Evolutionary conservation across 2,329 filamentous ascomycete genomes (phyloP).

Genomic region (Penicillium sp.): DNA sequence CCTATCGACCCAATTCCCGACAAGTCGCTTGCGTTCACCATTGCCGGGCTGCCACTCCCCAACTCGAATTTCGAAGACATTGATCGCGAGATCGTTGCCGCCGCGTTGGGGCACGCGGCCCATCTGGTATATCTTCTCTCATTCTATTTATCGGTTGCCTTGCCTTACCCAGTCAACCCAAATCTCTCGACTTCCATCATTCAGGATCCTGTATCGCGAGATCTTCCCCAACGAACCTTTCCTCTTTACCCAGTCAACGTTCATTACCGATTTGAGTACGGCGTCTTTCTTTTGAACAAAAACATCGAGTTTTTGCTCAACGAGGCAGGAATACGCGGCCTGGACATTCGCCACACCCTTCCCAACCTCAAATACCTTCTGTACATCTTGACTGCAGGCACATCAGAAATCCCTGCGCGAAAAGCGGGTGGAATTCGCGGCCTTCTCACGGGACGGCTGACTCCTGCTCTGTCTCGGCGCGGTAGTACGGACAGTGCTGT

Average conservation of each 20-base stretch:
- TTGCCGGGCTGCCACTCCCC: slow-evolving; percentile 72
- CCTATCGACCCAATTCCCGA: slow-evolving; percentile 67
- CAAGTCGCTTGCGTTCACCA: slow-evolving; percentile 74
- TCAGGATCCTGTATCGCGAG: slow-evolving; percentile 65
- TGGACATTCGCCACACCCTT: slow-evolving; percentile 87
- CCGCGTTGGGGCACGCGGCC: slow-evolving; percentile 76
- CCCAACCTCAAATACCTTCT: slow-evolving; percentile 92
- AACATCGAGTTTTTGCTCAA: slow-evolving; percentile 72
- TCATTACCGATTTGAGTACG: slow-evolving; percentile 92
- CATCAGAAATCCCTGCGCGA: slow-evolving; percentile 56
- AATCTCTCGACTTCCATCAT: slow-evolving; percentile 73
- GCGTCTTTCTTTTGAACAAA: slow-evolving; percentile 94
- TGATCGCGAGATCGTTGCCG: slow-evolving; percentile 67
- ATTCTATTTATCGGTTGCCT: slow-evolving; percentile 72
- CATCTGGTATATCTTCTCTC: slow-evolving; percentile 73
- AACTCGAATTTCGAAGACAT: slow-evolving; percentile 73
- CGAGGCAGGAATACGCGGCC: slow-evolving; percentile 68
- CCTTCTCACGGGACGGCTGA: slow-evolving; percentile 40
- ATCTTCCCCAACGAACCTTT: slow-evolving; percentile 63
- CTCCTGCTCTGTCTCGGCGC: slow-evolving; percentile 39
- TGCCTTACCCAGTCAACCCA: slow-evolving; percentile 75
- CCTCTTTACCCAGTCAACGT: slow-evolving; percentile 74
- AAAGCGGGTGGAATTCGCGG: slow-evolving; percentile 55
- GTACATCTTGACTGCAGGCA: slow-evolving; percentile 82
- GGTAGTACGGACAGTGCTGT: slow-evolving; percentile 42